These are phyloP conservation scores for Fusarium chlamydosporum DNA, from an alignment of 2,329 filamentous ascomycete species.

Conservation along the genomic window DNA sequence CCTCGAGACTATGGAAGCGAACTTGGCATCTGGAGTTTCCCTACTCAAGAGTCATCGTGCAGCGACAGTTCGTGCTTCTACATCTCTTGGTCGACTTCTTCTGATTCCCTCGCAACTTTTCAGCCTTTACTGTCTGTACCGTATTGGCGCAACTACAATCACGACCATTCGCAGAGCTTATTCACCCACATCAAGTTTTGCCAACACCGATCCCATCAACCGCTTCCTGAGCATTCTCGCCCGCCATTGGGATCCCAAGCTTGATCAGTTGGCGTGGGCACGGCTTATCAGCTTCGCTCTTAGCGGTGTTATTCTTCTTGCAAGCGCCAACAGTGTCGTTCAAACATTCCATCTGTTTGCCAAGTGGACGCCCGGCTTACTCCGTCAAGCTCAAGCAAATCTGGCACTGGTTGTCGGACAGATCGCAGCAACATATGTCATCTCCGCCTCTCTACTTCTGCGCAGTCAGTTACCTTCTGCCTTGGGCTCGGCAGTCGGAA, in stretches of 20 bases:
- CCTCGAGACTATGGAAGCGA: conserved; percentile 83
- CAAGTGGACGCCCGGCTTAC: conserved; percentile 78
- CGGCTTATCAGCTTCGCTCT: conserved; percentile 88
- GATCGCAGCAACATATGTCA: conserved; percentile 87
- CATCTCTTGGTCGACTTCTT: conserved; percentile 74
- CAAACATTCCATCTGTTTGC: conserved; percentile 88
- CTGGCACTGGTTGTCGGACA: conserved; percentile 84
- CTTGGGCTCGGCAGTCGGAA: conserved; percentile 81
- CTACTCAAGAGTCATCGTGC: conserved; percentile 74
- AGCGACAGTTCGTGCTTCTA: conserved; percentile 76
- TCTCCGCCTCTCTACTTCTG: conserved; percentile 81
- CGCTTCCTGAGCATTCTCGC: conserved; percentile 84
- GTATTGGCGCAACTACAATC: conserved; percentile 79
- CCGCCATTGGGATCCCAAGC: conserved; percentile 84
- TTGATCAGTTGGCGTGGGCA: conserved; percentile 87
- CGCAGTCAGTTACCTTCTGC: conserved; percentile 83
- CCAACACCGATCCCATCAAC: conserved; percentile 85
- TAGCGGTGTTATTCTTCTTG: conserved; percentile 84
- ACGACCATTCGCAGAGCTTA: conserved; percentile 73
- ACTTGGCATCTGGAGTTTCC: conserved; percentile 75
- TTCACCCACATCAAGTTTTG: conserved; percentile 65
- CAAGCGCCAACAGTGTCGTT: conserved; percentile 85
- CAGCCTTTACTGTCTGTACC: conserved; percentile 86
- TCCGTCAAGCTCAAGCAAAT: conserved; percentile 81
- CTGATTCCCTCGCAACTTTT: conserved; percentile 76